Conservation (phyloP, 345 rosid genomes). For the Sonneratia caseolaris region DNA sequence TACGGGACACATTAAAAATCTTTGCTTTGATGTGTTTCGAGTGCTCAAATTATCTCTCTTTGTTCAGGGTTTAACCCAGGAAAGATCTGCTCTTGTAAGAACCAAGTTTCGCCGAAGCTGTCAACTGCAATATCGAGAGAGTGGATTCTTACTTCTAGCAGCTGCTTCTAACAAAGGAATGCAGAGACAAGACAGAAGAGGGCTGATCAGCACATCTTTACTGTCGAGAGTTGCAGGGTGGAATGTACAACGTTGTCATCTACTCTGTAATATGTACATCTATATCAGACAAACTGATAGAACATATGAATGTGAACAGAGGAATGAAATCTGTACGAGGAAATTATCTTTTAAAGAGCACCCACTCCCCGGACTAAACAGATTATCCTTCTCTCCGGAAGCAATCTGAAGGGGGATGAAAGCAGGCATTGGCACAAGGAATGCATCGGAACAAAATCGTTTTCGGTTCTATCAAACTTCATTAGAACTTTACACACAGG, state of each 20-base stretch:
- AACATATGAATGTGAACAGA: not conserved
- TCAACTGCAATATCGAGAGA: not conserved
- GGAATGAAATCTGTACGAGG: no score
- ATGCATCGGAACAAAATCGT: no score
- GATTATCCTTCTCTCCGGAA: no score
- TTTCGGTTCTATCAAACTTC: no score
- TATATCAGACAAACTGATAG: not conserved
- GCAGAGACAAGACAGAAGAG: not conserved
- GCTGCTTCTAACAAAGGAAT: not conserved
- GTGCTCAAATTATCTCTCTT: not conserved
- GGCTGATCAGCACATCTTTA: not conserved
- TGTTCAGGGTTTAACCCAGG: constrained; percentile 49
- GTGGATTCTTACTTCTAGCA: not conserved
- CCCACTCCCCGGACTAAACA: no score
- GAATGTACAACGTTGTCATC: not conserved
- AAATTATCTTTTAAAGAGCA: no score
- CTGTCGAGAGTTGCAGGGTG: not conserved
- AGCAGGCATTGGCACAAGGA: no score
- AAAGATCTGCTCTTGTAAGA: constrained; percentile 16
- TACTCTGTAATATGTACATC: not conserved
- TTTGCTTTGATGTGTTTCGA: not conserved
- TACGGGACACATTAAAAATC: not conserved
- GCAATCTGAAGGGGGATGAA: no score
- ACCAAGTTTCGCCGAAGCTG: not conserved
- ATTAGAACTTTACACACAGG: no score